Evolutionary conservation across 2,329 filamentous ascomycete genomes (phyloP), one percentile per base, ranked within the genome.

Genomic region (Scedosporium minutisporum): DNA sequence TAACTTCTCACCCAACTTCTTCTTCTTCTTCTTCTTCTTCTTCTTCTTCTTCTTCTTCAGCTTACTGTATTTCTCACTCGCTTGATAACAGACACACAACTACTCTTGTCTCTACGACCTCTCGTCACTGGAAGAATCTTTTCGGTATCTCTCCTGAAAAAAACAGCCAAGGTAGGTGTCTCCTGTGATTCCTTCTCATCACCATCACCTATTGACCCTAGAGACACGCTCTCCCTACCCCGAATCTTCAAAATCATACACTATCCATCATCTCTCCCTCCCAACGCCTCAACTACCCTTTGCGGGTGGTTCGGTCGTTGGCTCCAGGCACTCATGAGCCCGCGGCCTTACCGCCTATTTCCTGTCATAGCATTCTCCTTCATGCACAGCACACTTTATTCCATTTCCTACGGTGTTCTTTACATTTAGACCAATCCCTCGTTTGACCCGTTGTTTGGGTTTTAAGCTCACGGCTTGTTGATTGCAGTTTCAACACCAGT

Each of bases 11-110:
- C 80, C 82, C 74, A 77, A 79, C 82, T 83, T 78, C 80, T 82
- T 78, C 80, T 82, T 75, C 78, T 78, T 79, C 80, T 83, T 78
- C 80, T 82, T 78, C 82, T 83, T 78, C 80, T 82, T 78, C 82
- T 83, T 78, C 80, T 82, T 78, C 82, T 83, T 78, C 80, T 82
- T 78, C 80, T 82, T 75, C 78, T 78, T 79, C 80, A 78, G 82
- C 83, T 78, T 80, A 80, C 79, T 77, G 80, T 79, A 80, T 76
- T 76, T 71, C 73, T 73, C 77, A 71, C 78, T 83, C 79, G 77
- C 80, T 84, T 81, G 77, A 78, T 78, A 71, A 75, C 76, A 76
- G 72, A 74, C 21, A 29, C 14, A 57, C 53, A 16, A 51, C n/a
- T 46, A 62, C 51, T 38, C 44, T 12, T 5, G 25, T n/a, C 44